Conservation (phyloP, 2,329 filamentous ascomycete species). For the Chaetomiaceae sp. region DNA sequence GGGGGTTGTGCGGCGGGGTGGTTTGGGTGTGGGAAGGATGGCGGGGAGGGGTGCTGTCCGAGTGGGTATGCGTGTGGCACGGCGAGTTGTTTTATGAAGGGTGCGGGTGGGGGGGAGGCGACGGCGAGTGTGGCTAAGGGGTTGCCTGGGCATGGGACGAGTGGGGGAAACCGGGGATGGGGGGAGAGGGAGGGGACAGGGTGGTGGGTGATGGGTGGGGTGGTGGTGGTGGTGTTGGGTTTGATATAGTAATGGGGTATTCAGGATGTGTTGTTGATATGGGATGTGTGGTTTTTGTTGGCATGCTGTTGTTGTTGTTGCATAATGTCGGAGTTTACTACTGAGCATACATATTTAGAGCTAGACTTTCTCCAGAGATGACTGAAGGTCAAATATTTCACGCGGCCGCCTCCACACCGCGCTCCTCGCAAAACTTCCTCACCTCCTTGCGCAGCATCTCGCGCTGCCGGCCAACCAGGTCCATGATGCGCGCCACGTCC, state of each 20-base stretch:
- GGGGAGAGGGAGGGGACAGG: background rate
- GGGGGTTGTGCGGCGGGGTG: constrained; percentile 69
- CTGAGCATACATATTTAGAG: background rate
- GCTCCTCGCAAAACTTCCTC: constrained; percentile 26
- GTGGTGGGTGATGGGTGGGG: background rate
- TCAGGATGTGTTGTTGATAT: too few species aligned
- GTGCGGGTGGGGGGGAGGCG: constrained; percentile 41
- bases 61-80: constrained; percentile 66
- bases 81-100: constrained; percentile 55
- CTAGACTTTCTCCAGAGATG: constrained; percentile 30
- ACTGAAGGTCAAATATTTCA: constrained; percentile 30
- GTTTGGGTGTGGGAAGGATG: constrained; percentile 59
- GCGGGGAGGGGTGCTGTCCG: constrained; percentile 74
- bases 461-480: constrained; percentile 8
- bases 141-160: constrained; percentile 30
- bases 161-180: background rate
- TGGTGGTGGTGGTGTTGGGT: constrained; percentile 1
- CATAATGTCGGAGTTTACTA: background rate
- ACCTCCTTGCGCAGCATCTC: constrained; percentile 14
- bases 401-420: constrained; percentile 28
- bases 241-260: too few species aligned
- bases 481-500: constrained; percentile 13
- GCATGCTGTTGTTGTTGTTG: background rate
- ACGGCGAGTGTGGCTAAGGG: constrained; percentile 54
- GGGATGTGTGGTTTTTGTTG: constrained; percentile 3